These are phyloP conservation scores for Beauveria varroae DNA, from an alignment of 2,329 filamentous ascomycete species.

Conservation along the genomic window DNA sequence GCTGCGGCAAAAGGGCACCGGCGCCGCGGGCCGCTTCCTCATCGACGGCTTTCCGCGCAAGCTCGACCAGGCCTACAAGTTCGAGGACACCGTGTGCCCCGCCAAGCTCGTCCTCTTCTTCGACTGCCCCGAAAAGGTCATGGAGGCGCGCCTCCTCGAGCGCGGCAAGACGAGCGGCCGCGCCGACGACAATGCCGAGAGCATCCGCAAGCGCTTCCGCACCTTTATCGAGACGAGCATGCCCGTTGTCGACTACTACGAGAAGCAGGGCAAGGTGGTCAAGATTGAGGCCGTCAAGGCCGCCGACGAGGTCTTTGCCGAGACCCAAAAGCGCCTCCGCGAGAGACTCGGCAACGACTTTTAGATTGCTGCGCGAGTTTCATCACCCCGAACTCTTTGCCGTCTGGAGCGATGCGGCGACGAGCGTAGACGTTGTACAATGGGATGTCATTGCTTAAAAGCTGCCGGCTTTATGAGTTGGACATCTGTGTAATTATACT, in stretches of 20 bases:
- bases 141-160: slow-evolving; percentile 77
- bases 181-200: slow-evolving; percentile 88
- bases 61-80: slow-evolving; percentile 92
- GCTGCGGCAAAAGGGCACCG: slow-evolving; percentile 42
- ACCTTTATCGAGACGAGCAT: slow-evolving; percentile 94
- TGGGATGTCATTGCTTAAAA: not conserved
- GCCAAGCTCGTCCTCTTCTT: slow-evolving; percentile 87
- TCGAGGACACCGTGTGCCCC: slow-evolving; percentile 81
- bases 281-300: slow-evolving; percentile 65
- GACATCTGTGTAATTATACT: not conserved
- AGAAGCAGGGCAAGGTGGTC: slow-evolving; percentile 68
- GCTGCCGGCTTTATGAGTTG: not conserved
- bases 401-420: not conserved
- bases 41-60: slow-evolving; percentile 87
- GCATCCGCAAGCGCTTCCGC: slow-evolving; percentile 92
- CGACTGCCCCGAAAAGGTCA: slow-evolving; percentile 82
- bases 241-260: slow-evolving; percentile 88
- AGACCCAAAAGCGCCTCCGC: slow-evolving; percentile 43
- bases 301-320: slow-evolving; percentile 54
- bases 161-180: slow-evolving; percentile 89
- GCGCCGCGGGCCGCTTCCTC: slow-evolving; percentile 65
- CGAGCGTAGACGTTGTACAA: not conserved
- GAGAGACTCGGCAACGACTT: slow-evolving; percentile 35
- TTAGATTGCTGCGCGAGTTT: not conserved
- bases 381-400: not conserved